Conservation (phyloP, 306 rosid species). For the Cajanus cajan region DNA sequence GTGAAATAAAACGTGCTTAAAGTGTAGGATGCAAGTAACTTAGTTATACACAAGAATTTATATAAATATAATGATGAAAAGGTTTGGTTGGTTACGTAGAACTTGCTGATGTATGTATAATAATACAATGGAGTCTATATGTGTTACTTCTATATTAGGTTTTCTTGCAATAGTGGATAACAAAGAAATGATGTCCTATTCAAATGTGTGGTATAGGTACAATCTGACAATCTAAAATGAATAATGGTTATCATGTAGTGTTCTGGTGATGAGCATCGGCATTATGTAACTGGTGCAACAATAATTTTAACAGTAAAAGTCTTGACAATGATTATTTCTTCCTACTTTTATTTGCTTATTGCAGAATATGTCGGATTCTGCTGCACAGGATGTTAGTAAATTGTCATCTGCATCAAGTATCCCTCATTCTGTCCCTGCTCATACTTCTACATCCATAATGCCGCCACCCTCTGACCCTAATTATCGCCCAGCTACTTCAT, state of each 20-base stretch:
- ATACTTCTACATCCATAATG: constrained; percentile 42
- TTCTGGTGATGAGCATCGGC: constrained; percentile 1
- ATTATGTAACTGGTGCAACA: neutral
- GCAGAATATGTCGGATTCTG: constrained; percentile 49
- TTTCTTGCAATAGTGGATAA: neutral
- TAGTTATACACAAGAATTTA: neutral
- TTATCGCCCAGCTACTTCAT: constrained; percentile 46
- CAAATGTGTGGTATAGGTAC: constrained; percentile 17
- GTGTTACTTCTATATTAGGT: neutral
- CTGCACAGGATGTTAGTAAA: constrained; percentile 45
- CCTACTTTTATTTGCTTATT: constrained; percentile 31
- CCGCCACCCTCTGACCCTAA: constrained; percentile 50
- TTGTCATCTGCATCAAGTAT: constrained; percentile 46
- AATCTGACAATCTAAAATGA: neutral
- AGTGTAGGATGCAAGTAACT: neutral
- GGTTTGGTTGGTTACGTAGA: neutral
- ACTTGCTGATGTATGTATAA: neutral
- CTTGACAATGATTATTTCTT: neutral
- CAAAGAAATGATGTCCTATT: neutral
- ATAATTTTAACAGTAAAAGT: neutral
- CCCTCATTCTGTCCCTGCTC: constrained; percentile 44
- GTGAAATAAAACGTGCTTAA: neutral
- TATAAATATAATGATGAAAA: neutral
- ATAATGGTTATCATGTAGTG: constrained; percentile 9
- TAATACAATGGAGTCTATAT: neutral